Conservation (phyloP, 1,284 basidiomycete species). For the Marasmius fiardii region DNA sequence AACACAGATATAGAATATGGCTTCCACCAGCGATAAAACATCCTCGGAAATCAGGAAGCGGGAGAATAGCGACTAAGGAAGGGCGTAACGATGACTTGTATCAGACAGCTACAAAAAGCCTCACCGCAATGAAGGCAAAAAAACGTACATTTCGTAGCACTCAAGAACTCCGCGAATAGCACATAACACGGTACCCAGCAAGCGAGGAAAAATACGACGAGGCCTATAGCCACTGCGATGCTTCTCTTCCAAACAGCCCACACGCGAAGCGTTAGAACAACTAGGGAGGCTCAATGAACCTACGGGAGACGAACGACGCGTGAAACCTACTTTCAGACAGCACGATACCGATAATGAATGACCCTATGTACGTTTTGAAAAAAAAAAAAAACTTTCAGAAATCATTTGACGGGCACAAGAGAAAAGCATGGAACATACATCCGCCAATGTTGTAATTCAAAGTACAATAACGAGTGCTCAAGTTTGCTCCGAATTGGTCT, state of each 20-base stretch:
- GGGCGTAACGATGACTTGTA: no score
- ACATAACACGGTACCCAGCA: neutral
- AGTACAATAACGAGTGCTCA: neutral
- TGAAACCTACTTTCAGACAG: neutral
- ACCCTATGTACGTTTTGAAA: neutral
- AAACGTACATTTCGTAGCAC: neutral
- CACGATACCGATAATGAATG: neutral
- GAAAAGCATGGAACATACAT: neutral
- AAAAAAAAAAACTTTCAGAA: neutral
- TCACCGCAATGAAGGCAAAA: neutral
- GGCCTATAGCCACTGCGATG: neutral
- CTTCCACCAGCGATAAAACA: slow-evolving; percentile 1
- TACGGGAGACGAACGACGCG: neutral
- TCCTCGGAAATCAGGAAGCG: neutral
- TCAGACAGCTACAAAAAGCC: neutral
- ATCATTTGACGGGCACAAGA: no score
- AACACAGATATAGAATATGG: neutral
- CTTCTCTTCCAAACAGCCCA: neutral
- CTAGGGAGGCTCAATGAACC: neutral
- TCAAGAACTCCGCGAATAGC: neutral
- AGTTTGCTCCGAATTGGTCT: neutral
- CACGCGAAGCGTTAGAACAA: neutral
- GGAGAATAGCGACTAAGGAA: neutral
- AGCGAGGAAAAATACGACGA: neutral
- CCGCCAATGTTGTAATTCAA: neutral